phyloP scores from a whole-genome alignment of 345 rosid species.

The Viola odorata region DNA sequence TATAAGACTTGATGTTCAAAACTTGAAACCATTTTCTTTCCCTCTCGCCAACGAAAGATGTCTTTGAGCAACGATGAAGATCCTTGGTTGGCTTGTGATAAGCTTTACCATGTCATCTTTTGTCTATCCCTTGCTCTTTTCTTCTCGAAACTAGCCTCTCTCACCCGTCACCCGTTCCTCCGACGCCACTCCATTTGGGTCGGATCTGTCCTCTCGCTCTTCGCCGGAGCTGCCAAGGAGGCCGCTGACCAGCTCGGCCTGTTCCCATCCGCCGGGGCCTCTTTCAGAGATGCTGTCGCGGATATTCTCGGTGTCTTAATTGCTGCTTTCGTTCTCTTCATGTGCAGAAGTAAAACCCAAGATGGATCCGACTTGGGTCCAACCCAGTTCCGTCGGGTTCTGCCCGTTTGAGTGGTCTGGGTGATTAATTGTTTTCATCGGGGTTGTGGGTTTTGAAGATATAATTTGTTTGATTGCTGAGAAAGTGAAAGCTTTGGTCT shows the following conservation, averaged over 20 bases:
- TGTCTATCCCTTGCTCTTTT: slow-evolving; percentile 57
- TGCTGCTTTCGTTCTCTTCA: slow-evolving; percentile 43
- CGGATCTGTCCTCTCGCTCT: slow-evolving; percentile 71
- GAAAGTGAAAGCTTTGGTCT: slow-evolving; percentile 1
- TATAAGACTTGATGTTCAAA: background rate
- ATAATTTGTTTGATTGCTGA: slow-evolving; percentile 4
- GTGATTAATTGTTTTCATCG: background rate
- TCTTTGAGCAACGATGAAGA: slow-evolving; percentile 26
- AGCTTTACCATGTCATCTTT: slow-evolving; percentile 77
- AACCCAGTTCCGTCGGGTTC: slow-evolving; percentile 34
- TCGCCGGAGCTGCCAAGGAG: slow-evolving; percentile 90
- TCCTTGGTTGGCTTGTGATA: slow-evolving; percentile 85
- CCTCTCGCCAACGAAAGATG: background rate
- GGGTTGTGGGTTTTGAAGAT: background rate
- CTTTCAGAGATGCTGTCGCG: slow-evolving; percentile 69
- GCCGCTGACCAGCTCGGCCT: slow-evolving; percentile 74
- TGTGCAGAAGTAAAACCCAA: slow-evolving; percentile 1
- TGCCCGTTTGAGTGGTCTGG: slow-evolving; percentile 42
- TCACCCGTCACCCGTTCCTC: slow-evolving; percentile 45
- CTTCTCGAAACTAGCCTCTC: slow-evolving; percentile 55
- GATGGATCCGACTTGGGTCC: slow-evolving; percentile 16
- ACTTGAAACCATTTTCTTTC: background rate
- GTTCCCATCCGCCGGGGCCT: slow-evolving; percentile 86
- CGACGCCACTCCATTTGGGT: slow-evolving; percentile 48
- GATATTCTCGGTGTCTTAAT: slow-evolving; percentile 62